These are phyloP conservation scores for Pseudomassariella vexata DNA, from an alignment of 2,329 filamentous ascomycete species.

Conservation along the genomic window DNA sequence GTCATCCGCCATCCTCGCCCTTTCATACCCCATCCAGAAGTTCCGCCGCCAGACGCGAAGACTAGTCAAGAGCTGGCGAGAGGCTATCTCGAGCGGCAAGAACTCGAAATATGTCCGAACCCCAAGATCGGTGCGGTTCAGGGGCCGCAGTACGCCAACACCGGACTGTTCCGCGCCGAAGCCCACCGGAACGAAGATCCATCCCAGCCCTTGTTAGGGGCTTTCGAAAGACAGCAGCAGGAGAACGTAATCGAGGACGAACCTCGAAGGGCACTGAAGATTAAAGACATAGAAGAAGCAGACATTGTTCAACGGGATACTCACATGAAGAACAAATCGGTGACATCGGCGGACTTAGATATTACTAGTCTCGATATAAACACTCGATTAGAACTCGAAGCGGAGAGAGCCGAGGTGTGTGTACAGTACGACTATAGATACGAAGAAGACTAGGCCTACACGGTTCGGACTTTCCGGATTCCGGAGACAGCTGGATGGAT, in stretches of 20 bases:
- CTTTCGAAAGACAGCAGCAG: conserved; percentile 38
- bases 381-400: conserved; percentile 8
- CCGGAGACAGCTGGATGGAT: no score
- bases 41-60: conserved; percentile 29
- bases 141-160: conserved; percentile 43
- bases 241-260: conserved; percentile 20
- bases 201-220: conserved; percentile 35
- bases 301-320: conserved; percentile 1
- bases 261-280: conserved; percentile 3
- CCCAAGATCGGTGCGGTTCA: conserved; percentile 49
- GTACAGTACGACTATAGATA: conserved; percentile 10
- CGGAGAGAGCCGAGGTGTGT: conserved; percentile 9
- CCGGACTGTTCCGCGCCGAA: conserved; percentile 40
- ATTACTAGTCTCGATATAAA: conserved; percentile 9
- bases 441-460: conserved; percentile 8
- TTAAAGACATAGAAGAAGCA: conserved; percentile 10
- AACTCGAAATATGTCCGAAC: conserved; percentile 37
- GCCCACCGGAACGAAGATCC: conserved; percentile 41
- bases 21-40: conserved; percentile 45
- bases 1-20: conserved; percentile 38
- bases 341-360: conserved; percentile 11
- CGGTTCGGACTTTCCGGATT: no score
- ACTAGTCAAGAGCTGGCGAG: conserved; percentile 15
- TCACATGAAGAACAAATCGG: conserved; percentile 7
- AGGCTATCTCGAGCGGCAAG: conserved; percentile 30